Evolutionary conservation across 345 rosid species (phyloP), one percentile per base, ranked within the genome.

Genomic region (Kernera saxatilis): DNA sequence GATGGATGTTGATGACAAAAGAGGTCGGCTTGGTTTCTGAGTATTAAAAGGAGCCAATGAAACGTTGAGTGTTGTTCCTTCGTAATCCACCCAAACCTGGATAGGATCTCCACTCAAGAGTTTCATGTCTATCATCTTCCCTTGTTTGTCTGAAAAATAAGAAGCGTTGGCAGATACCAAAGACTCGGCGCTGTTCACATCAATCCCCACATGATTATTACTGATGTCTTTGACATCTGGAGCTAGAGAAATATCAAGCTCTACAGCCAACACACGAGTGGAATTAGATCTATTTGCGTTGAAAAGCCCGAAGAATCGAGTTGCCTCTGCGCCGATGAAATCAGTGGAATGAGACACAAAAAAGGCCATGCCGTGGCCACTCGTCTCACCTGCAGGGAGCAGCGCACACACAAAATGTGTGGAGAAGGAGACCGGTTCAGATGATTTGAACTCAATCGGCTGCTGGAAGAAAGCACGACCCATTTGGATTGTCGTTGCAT

Each of bases 81-180:
- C 77, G 39, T 87, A 91, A 9, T 87, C 95, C n/a, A 91, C 72
- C 89, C 93, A 88, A n/a, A 76, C 76, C 67, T 85, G 91, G 44
- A 86, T 83, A 11, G 83, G 83, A 5, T 75, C 33, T 0, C 80
- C 84, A 60, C 84, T 81, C 4, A 48, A 29, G 12, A 91, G 82
- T 11, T 49, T 43, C 33, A 87, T 37, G 55, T 70, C 78, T 39
- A 12, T 69, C 14, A 58, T 33, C 21, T 35, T 70, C 30, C 73
- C 69, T 30, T 69, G 73, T 13, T 27, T 22, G 18, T 74, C 71
- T 8, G 70, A 81, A 53, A 36, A 74, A 33, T 86, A 91, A n/a
- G 77, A 71, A 9, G 88, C 84, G 11, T 80, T 18, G 13, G 40
- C 65, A 32, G 87, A 51, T 4, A 0, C 1, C 2, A 12, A 5